These are phyloP conservation scores for Picochlorum sp. DNA, from an alignment of 139 green algal species.

Conservation along the genomic window DNA sequence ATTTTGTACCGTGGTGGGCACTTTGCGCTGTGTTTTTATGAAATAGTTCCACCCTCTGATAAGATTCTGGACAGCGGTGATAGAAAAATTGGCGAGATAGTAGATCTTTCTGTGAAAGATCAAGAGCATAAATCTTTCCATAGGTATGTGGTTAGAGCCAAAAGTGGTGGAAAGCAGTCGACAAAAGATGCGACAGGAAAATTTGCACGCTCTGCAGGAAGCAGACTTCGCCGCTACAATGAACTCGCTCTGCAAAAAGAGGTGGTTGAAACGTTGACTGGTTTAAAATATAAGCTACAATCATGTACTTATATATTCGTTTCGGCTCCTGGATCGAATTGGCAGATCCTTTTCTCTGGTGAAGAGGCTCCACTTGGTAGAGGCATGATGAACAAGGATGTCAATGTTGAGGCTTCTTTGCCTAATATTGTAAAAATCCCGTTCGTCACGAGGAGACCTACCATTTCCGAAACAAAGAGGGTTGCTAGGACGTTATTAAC, in stretches of 20 bases:
- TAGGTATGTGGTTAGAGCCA: slow-evolving; percentile 76
- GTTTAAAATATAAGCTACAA: slow-evolving; percentile 39
- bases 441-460: slow-evolving; percentile 70
- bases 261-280: slow-evolving; percentile 41
- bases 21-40: slow-evolving; percentile 64
- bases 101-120: not conserved
- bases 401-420: too few species aligned
- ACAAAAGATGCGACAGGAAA: slow-evolving; percentile 77
- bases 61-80: not conserved
- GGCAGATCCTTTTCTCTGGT: slow-evolving; percentile 7
- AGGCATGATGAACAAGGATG: not conserved
- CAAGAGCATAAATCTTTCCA: slow-evolving; percentile 75
- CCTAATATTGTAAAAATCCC: slow-evolving; percentile 44
- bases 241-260: slow-evolving; percentile 60
- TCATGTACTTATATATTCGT: slow-evolving; percentile 1
- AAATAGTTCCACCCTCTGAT: not conserved
- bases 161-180: slow-evolving; percentile 69
- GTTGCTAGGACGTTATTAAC: slow-evolving; percentile 45
- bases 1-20: slow-evolving; percentile 48
- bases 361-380: slow-evolving; percentile 21
- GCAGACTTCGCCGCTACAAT: slow-evolving; percentile 74
- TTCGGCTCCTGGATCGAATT: slow-evolving; percentile 1
- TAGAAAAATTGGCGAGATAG: not conserved
- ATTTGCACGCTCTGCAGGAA: slow-evolving; percentile 68
- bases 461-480: slow-evolving; percentile 67